Base-by-base conservation (phyloP, 805 yeast genomes). In the Hermanozyma aechmeae region DNA sequence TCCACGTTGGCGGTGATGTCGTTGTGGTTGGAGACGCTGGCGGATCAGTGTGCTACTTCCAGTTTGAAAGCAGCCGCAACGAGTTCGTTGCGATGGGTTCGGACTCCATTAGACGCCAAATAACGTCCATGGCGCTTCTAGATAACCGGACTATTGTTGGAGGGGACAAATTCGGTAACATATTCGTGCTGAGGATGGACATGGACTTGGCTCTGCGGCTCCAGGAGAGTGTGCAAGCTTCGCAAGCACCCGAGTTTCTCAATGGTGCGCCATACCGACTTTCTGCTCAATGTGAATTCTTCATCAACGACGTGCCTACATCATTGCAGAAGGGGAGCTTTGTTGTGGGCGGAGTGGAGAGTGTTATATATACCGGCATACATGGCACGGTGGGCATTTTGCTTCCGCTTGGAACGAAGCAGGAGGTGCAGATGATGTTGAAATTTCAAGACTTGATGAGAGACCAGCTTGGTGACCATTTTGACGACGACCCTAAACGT, bases 101-200 rank as follows among this genome's bases (percentile, higher is more conserved):
- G 45, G 97, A 92, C 52, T 50, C 65, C 1, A 54, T 78, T 22
- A 64, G 76, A 19, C 59, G 96, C 18, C 81, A 79, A 44, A 65
- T 79, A 3, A 79, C 93, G 0, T 42, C 75, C 3, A 41, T 79
- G 24, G 46, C 63, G 3, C 55, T 73, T 38, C 53, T 92, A 4
- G 97, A 92, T 48, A 70, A 73, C 37, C 75, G 74, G 32, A 85
- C 96, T 0, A 71, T 81, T 1, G 58, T 80, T 23, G 84, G 83
- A 1, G 95, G 95, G 10, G 97, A 92, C 49, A 78, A 76, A 45
- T 85, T 81, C 53, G 96, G 97, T 1, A 83, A 79, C 42, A 26
- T 86, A 0, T 76, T 79, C 53, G 68, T 82, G 1, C 53, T 84
- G 23, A 58, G 96, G 34, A 52, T 79, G 23, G 71, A 79, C 0